Base-by-base conservation (phyloP, 164 flowering plant species). In the Litsea cubeba region DNA sequence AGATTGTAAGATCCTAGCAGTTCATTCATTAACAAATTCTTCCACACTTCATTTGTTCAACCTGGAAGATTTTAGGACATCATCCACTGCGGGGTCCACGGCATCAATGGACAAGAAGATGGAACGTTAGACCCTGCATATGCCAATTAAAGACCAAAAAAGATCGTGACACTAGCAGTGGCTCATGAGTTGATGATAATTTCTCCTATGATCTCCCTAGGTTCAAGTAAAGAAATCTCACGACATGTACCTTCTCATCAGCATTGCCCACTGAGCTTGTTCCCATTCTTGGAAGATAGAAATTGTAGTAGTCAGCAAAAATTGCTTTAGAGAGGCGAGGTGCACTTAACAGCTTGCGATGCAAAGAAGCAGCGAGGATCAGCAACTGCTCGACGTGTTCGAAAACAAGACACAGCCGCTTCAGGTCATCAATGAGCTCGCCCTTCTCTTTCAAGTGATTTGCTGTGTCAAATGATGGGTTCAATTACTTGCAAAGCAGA, bases 381-480 rank as follows among this genome's bases (percentile, higher is more conserved):
- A 88, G 77, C 49, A 95, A 77, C 81, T 84, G 85, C 87, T 95
- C 99, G 62, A 95, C 88, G 77, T 93, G 95, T 73, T 83, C 90
- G 78, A 90, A 90, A 67, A 89, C 84, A 50, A 74, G 72, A 71
- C 91, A 87, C 2, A 95, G 84, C 66, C 92, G 84, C 74, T 78
- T 86, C 15, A 82, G 72, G 74, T 82, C 84, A 72, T 73, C 72
- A 51, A 82, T 50, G 46, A 77, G n/a, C 74, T 79, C 84, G 12
- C 32, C 77, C 72, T 77, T 82, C 25, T 75, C 75, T 68, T 46
- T 70, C 14, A 74, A 62, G 60, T 73, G 62, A 60, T 65, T 80
- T 69, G 62, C 80, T 80, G 80, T 70, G 68, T 66, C 30, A 70
- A 12, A 64, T 24, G 26, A 49, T 18, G 51, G 51, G 63, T 54